phyloP scores from a whole-genome alignment of 2,329 filamentous ascomycete genomes.

The Didymella arachidicola region DNA sequence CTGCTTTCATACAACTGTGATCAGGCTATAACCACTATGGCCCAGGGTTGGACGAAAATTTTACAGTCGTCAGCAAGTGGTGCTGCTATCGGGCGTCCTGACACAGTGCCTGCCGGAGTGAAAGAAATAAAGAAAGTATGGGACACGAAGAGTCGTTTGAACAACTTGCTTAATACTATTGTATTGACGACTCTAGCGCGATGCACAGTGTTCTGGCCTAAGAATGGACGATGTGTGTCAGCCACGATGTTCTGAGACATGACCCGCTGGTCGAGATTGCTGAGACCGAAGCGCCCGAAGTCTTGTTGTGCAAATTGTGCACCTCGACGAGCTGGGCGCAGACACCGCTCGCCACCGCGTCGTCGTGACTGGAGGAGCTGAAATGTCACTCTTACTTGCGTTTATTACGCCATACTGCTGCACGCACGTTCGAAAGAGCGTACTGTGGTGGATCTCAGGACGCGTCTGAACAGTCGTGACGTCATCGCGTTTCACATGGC shows the following conservation, averaged over 20 bases:
- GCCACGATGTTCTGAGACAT: conserved; percentile 16
- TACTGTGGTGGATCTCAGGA: neutral
- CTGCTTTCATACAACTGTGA: neutral
- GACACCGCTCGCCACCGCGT: neutral
- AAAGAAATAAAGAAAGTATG: conserved; percentile 1
- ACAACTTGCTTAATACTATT: conserved; percentile 2
- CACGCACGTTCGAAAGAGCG: too few species aligned
- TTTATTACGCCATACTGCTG: neutral
- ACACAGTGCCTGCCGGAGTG: conserved; percentile 5
- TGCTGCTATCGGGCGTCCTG: neutral
- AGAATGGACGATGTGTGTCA: conserved; percentile 12
- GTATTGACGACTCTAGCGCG: conserved; percentile 6
- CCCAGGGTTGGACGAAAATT: neutral
- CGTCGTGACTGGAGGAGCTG: neutral
- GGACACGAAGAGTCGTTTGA: neutral
- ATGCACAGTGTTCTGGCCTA: conserved; percentile 7
- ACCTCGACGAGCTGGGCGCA: neutral
- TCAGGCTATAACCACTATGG: neutral
- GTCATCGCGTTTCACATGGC: conserved; percentile 17
- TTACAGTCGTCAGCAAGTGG: neutral
- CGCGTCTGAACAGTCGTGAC: conserved; percentile 1
- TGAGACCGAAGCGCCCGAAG: conserved; percentile 13
- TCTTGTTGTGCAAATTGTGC: neutral
- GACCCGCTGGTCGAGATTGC: conserved; percentile 7
- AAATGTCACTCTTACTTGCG: neutral